Percentiles rank a stretch among this genome's conserved stretches.
Evolutionary conservation across 225 moss, liverwort and hornwort species (phyloP).

Genomic region (Sphagnum tenellum): DNA sequence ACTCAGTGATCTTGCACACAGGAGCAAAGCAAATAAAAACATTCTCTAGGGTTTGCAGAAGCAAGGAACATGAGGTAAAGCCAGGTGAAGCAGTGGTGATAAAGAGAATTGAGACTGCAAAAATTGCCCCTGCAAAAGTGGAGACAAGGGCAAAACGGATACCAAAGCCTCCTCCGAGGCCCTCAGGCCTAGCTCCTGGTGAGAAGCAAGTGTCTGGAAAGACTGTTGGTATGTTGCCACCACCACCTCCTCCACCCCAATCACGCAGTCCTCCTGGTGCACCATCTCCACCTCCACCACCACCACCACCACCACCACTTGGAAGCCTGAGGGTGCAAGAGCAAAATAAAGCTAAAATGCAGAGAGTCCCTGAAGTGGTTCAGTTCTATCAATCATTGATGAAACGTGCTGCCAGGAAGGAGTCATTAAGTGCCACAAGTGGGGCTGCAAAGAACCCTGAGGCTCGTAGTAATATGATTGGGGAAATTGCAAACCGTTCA

Average conservation of each 20-base stretch:
- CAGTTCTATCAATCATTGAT: conserved; percentile 81
- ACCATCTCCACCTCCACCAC: conserved; percentile 33
- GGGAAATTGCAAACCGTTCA: conserved; percentile 83
- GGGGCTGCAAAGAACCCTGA: conserved; percentile 32
- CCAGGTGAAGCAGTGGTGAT: conserved; percentile 25
- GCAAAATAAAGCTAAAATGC: conserved; percentile 24
- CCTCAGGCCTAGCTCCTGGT: conserved; percentile 15
- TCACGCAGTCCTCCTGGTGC: conserved; percentile 10
- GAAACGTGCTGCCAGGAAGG: conserved; percentile 67
- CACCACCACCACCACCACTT: conserved; percentile 34
- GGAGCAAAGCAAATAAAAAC: conserved; percentile 1
- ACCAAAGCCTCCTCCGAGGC: conserved; percentile 73
- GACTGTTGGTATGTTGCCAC: conserved; percentile 14
- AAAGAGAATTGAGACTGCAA: conserved; percentile 37
- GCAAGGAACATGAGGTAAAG: conserved; percentile 1
- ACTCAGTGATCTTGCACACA: background rate
- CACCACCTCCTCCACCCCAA: conserved; percentile 36
- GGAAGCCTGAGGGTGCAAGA: conserved; percentile 2
- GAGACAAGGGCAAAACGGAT: conserved; percentile 61
- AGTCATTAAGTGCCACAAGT: conserved; percentile 10
- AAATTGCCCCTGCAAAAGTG: conserved; percentile 40
- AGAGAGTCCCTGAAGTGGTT: conserved; percentile 78
- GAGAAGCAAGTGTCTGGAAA: conserved; percentile 9
- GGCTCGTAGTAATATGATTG: conserved; percentile 69
- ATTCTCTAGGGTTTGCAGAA: background rate